Evolutionary conservation across 805 yeast genomes (phyloP).

Genomic region (Candida insectorum): DNA sequence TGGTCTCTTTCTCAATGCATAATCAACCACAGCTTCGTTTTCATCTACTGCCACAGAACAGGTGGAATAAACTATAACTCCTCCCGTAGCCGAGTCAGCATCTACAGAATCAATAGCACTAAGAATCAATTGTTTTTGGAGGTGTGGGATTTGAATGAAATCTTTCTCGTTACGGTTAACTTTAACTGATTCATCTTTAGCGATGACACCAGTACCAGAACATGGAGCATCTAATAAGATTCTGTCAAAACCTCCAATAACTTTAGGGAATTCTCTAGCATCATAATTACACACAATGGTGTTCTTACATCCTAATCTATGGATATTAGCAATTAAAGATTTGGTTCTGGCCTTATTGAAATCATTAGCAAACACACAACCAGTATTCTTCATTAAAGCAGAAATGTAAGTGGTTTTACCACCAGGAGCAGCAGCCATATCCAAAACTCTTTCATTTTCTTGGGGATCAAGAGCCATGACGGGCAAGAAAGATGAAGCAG

Average conservation of each 20-base stretch:
- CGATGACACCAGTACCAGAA: slow-evolving; percentile 99
- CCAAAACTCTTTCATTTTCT: slow-evolving; percentile 90
- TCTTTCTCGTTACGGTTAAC: slow-evolving; percentile 93
- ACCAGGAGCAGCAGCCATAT: slow-evolving; percentile 99
- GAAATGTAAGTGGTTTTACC: slow-evolving; percentile 95
- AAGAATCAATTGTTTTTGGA: slow-evolving; percentile 88
- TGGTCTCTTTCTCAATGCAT: slow-evolving; percentile 93
- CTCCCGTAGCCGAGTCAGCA: slow-evolving; percentile 88
- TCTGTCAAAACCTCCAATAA: slow-evolving; percentile 97
- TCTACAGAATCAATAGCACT: slow-evolving; percentile 98
- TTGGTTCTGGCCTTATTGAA: slow-evolving; percentile 95
- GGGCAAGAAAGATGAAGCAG: slow-evolving; percentile 96
- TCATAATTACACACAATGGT: slow-evolving; percentile 96
- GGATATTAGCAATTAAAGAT: slow-evolving; percentile 94
- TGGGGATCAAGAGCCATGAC: slow-evolving; percentile 98
- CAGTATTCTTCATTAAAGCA: slow-evolving; percentile 97
- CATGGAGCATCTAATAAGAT: slow-evolving; percentile 97
- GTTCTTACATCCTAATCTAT: slow-evolving; percentile 93
- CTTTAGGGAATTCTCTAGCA: slow-evolving; percentile 97
- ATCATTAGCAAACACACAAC: slow-evolving; percentile 96
- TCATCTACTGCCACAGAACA: slow-evolving; percentile 98
- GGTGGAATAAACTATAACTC: slow-evolving; percentile 92
- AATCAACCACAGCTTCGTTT: slow-evolving; percentile 98
- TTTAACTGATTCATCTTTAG: slow-evolving; percentile 94
- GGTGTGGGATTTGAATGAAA: slow-evolving; percentile 92